Conservation (phyloP, 1,284 basidiomycete species). For the Pholiota adiposa region DNA sequence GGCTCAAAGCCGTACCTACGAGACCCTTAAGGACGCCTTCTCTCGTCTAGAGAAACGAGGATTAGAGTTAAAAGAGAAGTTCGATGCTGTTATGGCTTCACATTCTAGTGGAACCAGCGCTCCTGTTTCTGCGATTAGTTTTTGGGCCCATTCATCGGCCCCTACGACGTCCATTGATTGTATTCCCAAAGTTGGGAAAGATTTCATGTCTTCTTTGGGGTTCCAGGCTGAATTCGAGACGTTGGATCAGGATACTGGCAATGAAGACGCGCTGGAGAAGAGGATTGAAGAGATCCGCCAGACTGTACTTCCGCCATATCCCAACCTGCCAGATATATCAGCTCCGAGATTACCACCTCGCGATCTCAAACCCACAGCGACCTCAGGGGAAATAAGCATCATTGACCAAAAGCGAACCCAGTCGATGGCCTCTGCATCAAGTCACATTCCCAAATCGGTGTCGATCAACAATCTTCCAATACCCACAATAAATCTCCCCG, state of each 20-base stretch:
- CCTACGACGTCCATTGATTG: constrained; percentile 3
- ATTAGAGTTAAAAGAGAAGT: constrained; percentile 17
- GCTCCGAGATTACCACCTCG: constrained; percentile 18
- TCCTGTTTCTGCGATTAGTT: background rate
- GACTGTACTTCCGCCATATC: constrained; percentile 27
- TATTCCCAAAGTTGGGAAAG: constrained; percentile 18
- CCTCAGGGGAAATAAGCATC: background rate
- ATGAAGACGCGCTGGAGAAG: constrained; percentile 19
- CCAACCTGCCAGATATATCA: constrained; percentile 21
- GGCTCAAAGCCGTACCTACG: constrained; percentile 25
- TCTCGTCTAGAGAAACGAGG: constrained; percentile 18
- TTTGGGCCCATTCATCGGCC: constrained; percentile 6
- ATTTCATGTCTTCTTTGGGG: constrained; percentile 23
- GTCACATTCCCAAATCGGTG: background rate
- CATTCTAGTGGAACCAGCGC: background rate
- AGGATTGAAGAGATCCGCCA: constrained; percentile 32
- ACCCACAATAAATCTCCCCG: background rate
- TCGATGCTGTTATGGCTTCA: constrained; percentile 1
- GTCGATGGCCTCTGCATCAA: background rate
- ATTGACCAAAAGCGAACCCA: background rate
- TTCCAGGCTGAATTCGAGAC: constrained; percentile 9
- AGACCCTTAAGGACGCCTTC: constrained; percentile 27
- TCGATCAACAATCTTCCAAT: background rate
- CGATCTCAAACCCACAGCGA: constrained; percentile 10
- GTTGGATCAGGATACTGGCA: background rate